Base-by-base conservation (phyloP, 768 basidiomycete species). In the Macrocybe gigantea region DNA sequence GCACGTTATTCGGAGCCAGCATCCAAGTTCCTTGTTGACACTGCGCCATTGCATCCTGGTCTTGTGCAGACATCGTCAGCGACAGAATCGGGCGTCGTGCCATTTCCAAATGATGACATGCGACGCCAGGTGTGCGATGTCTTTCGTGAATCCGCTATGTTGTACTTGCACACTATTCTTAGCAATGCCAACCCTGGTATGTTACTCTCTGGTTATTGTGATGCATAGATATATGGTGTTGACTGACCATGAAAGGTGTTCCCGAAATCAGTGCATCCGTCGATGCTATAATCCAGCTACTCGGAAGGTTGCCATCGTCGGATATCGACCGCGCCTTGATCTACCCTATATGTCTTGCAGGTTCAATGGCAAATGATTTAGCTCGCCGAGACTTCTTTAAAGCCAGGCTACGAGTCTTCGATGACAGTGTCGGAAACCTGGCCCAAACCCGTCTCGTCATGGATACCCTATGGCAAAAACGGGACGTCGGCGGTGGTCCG, bases 281-380 rank as follows among this genome's bases (percentile, higher is more conserved):
- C 31, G 75, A 77, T 29, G 61, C 58, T 38, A 74, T 88, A 41
- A 67, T 79, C 44, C 75, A 75, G 39, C 65, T 74, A 14, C 60
- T 88, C 47, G 66, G 70, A 48, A 74, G 75, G 53, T 60, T 88
- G 45, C 75, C 74, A 29, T 64, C 78, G 37, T 80, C 82, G 11
- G 70, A 77, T 49, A 63, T 79, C 38, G 88, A 92, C 62, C 78
- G 85, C 48, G 73, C 77, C 6, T 63, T 89, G 37, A 69, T 87
- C 14, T 84, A 89, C 64, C 87, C 88, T 30, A 74, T 88, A 47
- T 83, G 80, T 60, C 68, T 92, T 37, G 80, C 83, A 31, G 88
- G 83, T 5, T 80, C 80, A 61, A 74, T 90, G 75, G 78, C 85
- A 39, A 81, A 87, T 61, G 79, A 83, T 60, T 77, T 72, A 12